A percentile compares a stretch with the other conserved stretches of the same genome.
phyloP scores from a whole-genome alignment of 2,329 filamentous ascomycete genomes.

The Alternaria alternata region DNA sequence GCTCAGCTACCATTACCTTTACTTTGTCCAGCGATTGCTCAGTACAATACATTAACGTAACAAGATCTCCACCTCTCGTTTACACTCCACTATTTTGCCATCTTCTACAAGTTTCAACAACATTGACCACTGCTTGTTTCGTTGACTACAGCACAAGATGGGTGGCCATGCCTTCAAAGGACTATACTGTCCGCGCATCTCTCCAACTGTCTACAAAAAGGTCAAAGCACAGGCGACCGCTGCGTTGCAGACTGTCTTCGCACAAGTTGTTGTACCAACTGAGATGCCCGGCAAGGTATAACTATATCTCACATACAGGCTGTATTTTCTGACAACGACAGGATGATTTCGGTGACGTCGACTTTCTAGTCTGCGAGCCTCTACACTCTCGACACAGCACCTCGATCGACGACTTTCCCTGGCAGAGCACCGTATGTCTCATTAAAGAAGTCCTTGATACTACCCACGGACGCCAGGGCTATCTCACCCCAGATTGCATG shows the following conservation, averaged over 20 bases:
- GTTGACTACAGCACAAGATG: slow-evolving; percentile 17
- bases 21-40: too few relatives aligned
- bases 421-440: slow-evolving; percentile 15
- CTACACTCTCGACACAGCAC: slow-evolving; percentile 8
- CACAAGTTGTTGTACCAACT: slow-evolving; percentile 32
- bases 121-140: background rate
- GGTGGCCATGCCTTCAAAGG: slow-evolving; percentile 16
- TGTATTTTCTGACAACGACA: background rate
- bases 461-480: slow-evolving; percentile 25
- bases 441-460: slow-evolving; percentile 29
- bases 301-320: slow-evolving; percentile 3
- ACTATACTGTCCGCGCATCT: slow-evolving; percentile 36
- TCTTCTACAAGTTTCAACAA: too few relatives aligned
- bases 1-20: background rate
- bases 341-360: slow-evolving; percentile 33
- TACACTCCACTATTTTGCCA: background rate
- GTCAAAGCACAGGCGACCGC: slow-evolving; percentile 20
- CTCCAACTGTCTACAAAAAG: slow-evolving; percentile 24
- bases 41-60: too few relatives aligned
- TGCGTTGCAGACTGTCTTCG: slow-evolving; percentile 29
- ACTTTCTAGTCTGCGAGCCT: slow-evolving; percentile 32
- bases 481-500: slow-evolving; percentile 27
- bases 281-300: slow-evolving; percentile 35
- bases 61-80: too few relatives aligned
- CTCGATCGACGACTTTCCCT: slow-evolving; percentile 19